These are phyloP conservation scores for Colletotrichum chlorophyti DNA, from an alignment of 2,329 filamentous ascomycete species.

Conservation along the genomic window DNA sequence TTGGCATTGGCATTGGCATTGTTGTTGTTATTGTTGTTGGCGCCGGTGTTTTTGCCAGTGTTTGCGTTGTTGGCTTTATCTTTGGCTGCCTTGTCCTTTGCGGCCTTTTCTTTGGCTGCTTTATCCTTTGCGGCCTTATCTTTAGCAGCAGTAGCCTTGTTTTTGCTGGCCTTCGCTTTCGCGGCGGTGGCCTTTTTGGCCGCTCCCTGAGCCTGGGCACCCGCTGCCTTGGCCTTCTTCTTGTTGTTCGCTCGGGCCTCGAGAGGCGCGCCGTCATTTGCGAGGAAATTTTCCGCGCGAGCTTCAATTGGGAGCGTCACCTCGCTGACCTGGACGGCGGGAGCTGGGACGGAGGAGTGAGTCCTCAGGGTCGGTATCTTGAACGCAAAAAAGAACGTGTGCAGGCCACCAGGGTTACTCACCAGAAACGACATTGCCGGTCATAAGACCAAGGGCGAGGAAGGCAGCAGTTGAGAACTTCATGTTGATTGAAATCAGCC, in stretches of 20 bases:
- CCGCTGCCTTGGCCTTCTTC: neutral
- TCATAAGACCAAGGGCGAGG: constrained; percentile 11
- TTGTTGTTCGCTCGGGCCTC: constrained; percentile 11
- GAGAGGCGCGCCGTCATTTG: constrained; percentile 8
- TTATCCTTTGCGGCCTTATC: neutral
- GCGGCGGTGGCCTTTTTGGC: neutral
- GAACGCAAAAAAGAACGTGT: neutral
- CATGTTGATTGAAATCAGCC: constrained; percentile 8
- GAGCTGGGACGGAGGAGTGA: no score
- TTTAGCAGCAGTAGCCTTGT: neutral
- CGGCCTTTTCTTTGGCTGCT: neutral
- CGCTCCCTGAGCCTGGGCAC: neutral
- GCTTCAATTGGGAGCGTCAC: constrained; percentile 9
- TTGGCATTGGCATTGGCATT: neutral
- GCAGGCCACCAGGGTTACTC: no score
- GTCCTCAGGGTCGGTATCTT: no score
- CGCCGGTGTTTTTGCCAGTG: neutral
- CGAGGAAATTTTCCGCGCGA: constrained; percentile 1
- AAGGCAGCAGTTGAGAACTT: constrained; percentile 21
- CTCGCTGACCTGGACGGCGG: neutral
- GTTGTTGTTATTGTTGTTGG: neutral
- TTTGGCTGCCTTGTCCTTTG: neutral
- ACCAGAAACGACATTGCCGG: constrained; percentile 23
- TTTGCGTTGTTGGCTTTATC: neutral
- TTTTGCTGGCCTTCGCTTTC: neutral